A percentile compares a stretch with the other conserved stretches of the same genome.
Evolutionary conservation across 768 basidiomycete species (phyloP).

Genomic region (Calocera cornea): DNA sequence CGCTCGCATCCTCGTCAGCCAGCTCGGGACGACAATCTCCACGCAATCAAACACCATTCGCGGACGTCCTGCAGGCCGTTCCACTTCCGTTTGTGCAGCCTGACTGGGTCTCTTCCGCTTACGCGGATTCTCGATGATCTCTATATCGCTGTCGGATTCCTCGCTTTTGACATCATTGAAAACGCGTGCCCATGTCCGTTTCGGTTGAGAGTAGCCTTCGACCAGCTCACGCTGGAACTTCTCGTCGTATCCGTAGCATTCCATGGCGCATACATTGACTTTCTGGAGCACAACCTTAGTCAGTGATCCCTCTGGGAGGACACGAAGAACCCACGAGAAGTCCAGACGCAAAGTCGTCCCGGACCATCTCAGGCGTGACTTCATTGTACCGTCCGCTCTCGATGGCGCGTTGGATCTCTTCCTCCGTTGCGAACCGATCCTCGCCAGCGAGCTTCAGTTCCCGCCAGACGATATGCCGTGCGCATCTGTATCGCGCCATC

Average conservation of each 20-base stretch:
- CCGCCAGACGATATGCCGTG: neutral
- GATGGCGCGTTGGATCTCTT: neutral
- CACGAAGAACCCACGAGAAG: neutral
- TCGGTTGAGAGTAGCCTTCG: neutral
- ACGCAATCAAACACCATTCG: neutral
- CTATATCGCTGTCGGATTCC: neutral
- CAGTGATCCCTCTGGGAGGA: neutral
- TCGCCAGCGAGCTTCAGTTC: neutral
- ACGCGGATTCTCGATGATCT: neutral
- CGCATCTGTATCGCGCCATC: neutral
- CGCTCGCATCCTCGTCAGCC: neutral
- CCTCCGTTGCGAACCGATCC: neutral
- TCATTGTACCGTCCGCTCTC: neutral
- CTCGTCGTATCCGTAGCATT: neutral
- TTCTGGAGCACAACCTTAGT: neutral
- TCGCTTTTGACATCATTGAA: neutral
- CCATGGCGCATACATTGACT: neutral
- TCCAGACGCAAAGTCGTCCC: neutral
- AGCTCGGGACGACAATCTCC: neutral
- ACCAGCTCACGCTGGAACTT: neutral
- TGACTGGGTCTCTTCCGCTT: neutral
- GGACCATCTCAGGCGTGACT: neutral
- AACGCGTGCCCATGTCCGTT: neutral
- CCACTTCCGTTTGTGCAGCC: neutral
- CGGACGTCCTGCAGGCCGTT: neutral